Conservation (phyloP, 305 asterid species). For the Fraxinus ornus region DNA sequence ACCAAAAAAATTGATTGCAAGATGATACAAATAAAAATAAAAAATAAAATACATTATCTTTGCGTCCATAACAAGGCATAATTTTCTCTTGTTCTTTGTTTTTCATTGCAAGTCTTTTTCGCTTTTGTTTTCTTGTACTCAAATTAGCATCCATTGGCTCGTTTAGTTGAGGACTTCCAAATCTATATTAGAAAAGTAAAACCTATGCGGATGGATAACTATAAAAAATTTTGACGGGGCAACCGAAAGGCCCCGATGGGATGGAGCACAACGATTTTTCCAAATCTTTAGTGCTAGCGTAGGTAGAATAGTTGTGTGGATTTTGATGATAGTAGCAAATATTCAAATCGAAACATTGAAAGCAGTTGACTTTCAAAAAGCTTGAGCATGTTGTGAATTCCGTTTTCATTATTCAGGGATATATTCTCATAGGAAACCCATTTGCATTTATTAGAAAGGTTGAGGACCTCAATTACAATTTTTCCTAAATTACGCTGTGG, state of each 20-base stretch:
- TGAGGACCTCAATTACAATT: too few relatives aligned
- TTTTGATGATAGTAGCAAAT: background rate
- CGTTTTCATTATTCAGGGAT: too few relatives aligned
- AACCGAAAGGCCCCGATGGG: background rate
- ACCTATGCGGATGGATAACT: background rate
- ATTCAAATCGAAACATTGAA: too few relatives aligned
- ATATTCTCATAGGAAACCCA: too few relatives aligned
- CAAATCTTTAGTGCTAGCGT: background rate
- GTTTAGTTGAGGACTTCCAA: background rate
- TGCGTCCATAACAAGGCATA: background rate
- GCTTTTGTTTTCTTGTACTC: background rate
- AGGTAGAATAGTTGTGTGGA: background rate
- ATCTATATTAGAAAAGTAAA: too few relatives aligned
- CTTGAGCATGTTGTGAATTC: too few relatives aligned
- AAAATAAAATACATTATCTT: background rate
- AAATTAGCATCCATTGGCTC: background rate
- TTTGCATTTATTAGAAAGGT: too few relatives aligned
- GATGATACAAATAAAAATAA: background rate
- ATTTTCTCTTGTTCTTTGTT: background rate
- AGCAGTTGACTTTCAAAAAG: too few relatives aligned
- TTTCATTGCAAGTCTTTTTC: background rate
- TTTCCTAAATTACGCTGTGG: too few relatives aligned
- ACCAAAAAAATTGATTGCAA: background rate
- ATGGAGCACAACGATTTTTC: background rate
- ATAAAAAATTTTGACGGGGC: background rate